A percentile compares a stretch with the other conserved stretches of the same genome.
These are phyloP conservation scores for Theobroma grandiflorum DNA, from an alignment of 441 rosid genomes.

Conservation along the genomic window DNA sequence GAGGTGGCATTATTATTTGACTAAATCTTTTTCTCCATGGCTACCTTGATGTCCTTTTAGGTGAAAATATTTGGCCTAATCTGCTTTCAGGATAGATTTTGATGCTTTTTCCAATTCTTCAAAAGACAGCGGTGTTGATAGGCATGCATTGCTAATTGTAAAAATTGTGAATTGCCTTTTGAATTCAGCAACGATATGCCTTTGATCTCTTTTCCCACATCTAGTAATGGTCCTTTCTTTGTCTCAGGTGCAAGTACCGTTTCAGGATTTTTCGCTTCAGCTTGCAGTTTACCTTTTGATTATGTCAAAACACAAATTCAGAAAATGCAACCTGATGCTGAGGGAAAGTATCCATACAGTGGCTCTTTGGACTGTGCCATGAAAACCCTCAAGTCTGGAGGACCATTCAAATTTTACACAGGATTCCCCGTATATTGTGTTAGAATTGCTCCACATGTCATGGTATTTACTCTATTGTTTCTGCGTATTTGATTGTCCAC, in stretches of 20 bases:
- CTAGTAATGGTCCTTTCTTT: background rate
- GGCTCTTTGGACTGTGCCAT: constrained; percentile 88
- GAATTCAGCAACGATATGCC: background rate
- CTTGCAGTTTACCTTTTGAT: constrained; percentile 98
- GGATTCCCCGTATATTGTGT: constrained; percentile 97
- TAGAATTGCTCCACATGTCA: constrained; percentile 97
- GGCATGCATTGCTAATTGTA: constrained; percentile 2
- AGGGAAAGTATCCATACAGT: constrained; percentile 88
- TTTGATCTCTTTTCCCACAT: background rate
- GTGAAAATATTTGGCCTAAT: background rate
- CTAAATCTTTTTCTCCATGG: background rate
- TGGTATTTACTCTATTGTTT: constrained; percentile 58
- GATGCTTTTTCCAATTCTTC: background rate
- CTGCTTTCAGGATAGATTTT: background rate
- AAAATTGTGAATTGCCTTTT: background rate
- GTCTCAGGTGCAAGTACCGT: constrained; percentile 85
- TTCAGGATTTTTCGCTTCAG: constrained; percentile 91
- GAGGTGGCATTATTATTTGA: background rate
- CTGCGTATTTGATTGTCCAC: background rate
- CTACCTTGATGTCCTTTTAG: background rate
- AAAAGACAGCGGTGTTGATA: background rate
- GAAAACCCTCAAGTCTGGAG: constrained; percentile 89
- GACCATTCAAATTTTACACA: constrained; percentile 89
- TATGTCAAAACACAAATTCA: constrained; percentile 98
- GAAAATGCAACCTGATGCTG: constrained; percentile 98